phyloP scores from a whole-genome alignment of 2,329 filamentous ascomycete genomes.

The Monilinia fructigena region DNA sequence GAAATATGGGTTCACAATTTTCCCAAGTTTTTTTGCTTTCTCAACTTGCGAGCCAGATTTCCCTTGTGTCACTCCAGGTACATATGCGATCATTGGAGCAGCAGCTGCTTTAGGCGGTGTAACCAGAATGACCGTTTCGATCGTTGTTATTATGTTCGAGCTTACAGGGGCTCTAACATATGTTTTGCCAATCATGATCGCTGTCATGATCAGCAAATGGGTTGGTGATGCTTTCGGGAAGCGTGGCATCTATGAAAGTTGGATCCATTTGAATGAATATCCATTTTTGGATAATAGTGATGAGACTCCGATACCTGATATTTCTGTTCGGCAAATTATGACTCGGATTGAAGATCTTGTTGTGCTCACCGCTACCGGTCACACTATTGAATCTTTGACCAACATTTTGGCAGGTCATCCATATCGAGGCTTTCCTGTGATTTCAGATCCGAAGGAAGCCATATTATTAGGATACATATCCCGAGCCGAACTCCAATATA shows the following conservation, averaged over 20 bases:
- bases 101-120: conserved; percentile 92
- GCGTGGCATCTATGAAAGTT: conserved; percentile 92
- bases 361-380: conserved; percentile 80
- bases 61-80: conserved; percentile 87
- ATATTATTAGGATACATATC: conserved; percentile 91
- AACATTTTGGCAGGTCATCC: conserved; percentile 69
- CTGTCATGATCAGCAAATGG: conserved; percentile 98
- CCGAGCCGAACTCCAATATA: conserved; percentile 82
- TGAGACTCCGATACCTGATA: conserved; percentile 73
- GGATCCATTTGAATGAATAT: conserved; percentile 96
- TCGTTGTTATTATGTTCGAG: conserved; percentile 99
- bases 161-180: conserved; percentile 94
- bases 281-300: conserved; percentile 93
- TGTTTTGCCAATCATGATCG: conserved; percentile 97
- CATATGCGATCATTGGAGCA: conserved; percentile 94
- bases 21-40: conserved; percentile 20
- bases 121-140: conserved; percentile 94
- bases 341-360: conserved; percentile 87
- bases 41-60: conserved; percentile 56
- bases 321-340: conserved; percentile 86
- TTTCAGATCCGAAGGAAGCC: conserved; percentile 73
- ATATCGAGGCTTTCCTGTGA: conserved; percentile 89
- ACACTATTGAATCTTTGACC: conserved; percentile 76
- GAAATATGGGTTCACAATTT: conserved; percentile 76
- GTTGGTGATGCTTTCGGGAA: conserved; percentile 93